These are phyloP conservation scores for Xylariaceae sp. DNA, from an alignment of 2,329 filamentous ascomycete species.

Conservation along the genomic window DNA sequence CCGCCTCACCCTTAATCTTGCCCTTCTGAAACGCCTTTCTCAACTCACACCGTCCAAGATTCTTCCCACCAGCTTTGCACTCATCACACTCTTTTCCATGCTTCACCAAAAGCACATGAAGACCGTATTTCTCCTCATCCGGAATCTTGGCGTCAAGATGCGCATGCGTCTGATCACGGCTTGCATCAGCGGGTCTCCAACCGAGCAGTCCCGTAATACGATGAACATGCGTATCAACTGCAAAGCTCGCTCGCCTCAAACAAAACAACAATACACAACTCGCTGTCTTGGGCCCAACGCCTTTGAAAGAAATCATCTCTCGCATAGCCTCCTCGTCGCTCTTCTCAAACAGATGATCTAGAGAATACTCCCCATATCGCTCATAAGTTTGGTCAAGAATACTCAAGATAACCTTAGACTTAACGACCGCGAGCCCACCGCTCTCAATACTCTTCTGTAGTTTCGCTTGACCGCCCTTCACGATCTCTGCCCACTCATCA, in stretches of 20 bases:
- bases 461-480: conserved; percentile 36
- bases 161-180: conserved; percentile 46
- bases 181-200: conserved; percentile 43
- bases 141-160: conserved; percentile 49
- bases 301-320: conserved; percentile 48
- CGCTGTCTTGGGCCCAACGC: conserved; percentile 55
- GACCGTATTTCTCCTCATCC: conserved; percentile 47
- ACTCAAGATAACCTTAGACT: conserved; percentile 68
- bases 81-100: conserved; percentile 46
- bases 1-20: conserved; percentile 21
- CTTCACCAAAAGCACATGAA: conserved; percentile 48
- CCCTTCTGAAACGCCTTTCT: conserved; percentile 37
- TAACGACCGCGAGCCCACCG: conserved; percentile 70
- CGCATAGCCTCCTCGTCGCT: conserved; percentile 47
- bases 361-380: conserved; percentile 41
- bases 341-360: conserved; percentile 47
- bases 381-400: conserved; percentile 63
- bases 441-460: conserved; percentile 62
- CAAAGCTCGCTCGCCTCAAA: conserved; percentile 45
- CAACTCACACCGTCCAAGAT: conserved; percentile 38
- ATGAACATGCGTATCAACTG: conserved; percentile 54
- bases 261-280: conserved; percentile 53
- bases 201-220: conserved; percentile 48
- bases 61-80: conserved; percentile 45
- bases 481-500: conserved; percentile 44